Conservation (phyloP, 2,329 filamentous ascomycete species). For the Aspergillus terreus region DNA sequence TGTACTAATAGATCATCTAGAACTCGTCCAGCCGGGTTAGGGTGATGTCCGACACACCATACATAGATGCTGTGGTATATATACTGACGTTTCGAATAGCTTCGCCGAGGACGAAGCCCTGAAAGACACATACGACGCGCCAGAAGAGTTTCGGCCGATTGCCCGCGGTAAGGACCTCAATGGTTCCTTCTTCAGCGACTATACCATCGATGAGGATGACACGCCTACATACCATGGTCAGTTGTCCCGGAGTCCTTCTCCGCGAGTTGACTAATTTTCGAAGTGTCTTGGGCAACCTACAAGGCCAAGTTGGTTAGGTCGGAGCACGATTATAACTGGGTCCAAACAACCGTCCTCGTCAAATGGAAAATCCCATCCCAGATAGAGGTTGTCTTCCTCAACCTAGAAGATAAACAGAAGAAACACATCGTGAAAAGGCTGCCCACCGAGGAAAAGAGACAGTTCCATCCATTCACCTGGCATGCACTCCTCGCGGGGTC, state of each 20-base stretch:
- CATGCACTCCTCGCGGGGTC: slow-evolving; percentile 22
- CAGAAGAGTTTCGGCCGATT: neutral
- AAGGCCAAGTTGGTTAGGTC: neutral
- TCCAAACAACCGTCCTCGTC: slow-evolving; percentile 18
- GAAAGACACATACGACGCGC: no score
- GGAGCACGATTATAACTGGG: slow-evolving; percentile 16
- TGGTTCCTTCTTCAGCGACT: neutral
- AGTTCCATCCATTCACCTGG: slow-evolving; percentile 17
- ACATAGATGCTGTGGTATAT: no score
- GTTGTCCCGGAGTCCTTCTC: neutral
- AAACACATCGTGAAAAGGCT: neutral
- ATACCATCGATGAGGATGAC: neutral
- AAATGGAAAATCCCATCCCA: slow-evolving; percentile 14
- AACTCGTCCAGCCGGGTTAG: neutral
- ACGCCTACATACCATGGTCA: neutral
- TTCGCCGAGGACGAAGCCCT: no score
- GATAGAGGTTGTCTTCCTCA: slow-evolving; percentile 14
- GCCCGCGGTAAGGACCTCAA: neutral
- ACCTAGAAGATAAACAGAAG: neutral
- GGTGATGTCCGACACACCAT: neutral
- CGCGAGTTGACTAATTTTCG: neutral
- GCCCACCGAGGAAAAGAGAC: neutral
- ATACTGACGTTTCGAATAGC: no score
- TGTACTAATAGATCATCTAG: neutral
- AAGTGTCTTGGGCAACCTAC: neutral